Base-by-base conservation (phyloP, 2,329 filamentous ascomycete species). In the Nigrograna mackinnonii region DNA sequence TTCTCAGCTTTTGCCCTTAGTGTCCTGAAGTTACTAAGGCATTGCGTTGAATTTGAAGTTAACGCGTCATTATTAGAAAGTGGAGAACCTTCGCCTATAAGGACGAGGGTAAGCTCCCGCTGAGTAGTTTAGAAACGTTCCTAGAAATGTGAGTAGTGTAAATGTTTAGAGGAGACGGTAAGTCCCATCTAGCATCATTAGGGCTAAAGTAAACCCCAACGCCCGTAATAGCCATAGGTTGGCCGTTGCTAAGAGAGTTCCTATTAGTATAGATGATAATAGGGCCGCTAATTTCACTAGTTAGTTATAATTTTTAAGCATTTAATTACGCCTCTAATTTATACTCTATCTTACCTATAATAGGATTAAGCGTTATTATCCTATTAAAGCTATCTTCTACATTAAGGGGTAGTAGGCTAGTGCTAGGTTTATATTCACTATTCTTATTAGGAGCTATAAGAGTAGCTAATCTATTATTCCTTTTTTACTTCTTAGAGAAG, bases 81-180 rank as follows among this genome's bases (percentile, higher is more conserved):
- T n/a, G n/a, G n/a, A n/a, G n/a, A n/a, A n/a, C n/a, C n/a, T n/a
- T n/a, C n/a, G n/a, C n/a, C n/a, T n/a, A n/a, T n/a, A n/a, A n/a
- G n/a, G n/a, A n/a, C n/a, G n/a, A n/a, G n/a, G n/a, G n/a, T n/a
- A n/a, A n/a, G n/a, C n/a, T 75, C 37, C 90, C 90, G 38, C 77
- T 70, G 2, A 96, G 79, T 4, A 84, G 83, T 68, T 95, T 91
- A 11, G 88, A 89, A 18, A 95, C 70, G 58, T 87, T 87, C 54
- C 82, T 84, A 57, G 3, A 39, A 5, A 11, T 12, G 11, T 28
- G 11, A 28, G 24, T 28, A 28, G 14, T 11, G 11, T 12, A 28
- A 11, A 28, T 12, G 11, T 22, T 31, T 38, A 30, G 31, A 35
- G 32, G 47, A 22, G 22, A 31, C 32, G 44, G 36, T 34, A 30